Percentiles rank a stretch among this genome's conserved stretches.
These are phyloP conservation scores for Dendryphion nanum DNA, from an alignment of 2,329 filamentous ascomycete species.

Conservation along the genomic window DNA sequence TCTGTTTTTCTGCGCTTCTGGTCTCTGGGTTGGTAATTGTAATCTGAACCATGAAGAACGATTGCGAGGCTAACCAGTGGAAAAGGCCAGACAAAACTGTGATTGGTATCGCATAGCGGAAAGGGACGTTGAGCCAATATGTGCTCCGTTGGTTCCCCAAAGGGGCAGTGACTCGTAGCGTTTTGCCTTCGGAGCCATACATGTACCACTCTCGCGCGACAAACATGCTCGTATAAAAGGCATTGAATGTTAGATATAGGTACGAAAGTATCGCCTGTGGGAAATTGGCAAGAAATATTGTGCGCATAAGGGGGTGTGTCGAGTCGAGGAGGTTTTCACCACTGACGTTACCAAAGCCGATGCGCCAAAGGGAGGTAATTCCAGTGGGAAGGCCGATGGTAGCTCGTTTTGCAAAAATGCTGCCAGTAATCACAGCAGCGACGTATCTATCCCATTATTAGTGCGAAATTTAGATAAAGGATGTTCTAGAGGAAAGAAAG, in stretches of 20 bases:
- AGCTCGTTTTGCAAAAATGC: no score
- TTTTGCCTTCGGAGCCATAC: conserved; percentile 15
- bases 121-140: conserved; percentile 9
- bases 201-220: conserved; percentile 47
- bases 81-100: conserved; percentile 1
- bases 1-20: not conserved
- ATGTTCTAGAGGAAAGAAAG: no score
- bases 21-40: not conserved
- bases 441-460: no score
- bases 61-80: conserved; percentile 7
- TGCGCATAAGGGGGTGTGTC: conserved; percentile 2
- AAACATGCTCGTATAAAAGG: conserved; percentile 48
- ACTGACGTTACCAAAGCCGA: not conserved
- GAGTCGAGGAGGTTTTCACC: not conserved
- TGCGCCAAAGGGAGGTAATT: not conserved
- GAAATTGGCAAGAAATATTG: conserved; percentile 46
- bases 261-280: conserved; percentile 49
- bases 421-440: no score
- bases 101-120: conserved; percentile 3
- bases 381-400: no score
- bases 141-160: conserved; percentile 3
- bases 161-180: conserved; percentile 3
- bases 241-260: conserved; percentile 48
- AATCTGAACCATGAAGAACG: conserved; percentile 4
- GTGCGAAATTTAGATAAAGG: no score